Conservation (phyloP, 2,329 filamentous ascomycete species). For the Penicillium olsonii region DNA sequence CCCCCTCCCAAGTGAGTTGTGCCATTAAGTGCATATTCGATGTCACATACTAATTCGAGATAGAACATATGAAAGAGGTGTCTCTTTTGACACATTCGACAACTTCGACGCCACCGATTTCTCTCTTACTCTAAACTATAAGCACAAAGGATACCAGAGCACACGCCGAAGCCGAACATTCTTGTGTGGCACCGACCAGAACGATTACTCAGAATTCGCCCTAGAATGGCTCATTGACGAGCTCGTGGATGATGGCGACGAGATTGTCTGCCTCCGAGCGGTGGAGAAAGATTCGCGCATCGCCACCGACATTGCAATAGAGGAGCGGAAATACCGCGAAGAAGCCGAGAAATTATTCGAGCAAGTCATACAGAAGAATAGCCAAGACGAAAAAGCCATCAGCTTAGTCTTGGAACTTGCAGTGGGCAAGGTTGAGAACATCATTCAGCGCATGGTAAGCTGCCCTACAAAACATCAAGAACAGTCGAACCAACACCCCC, state of each 20-base stretch:
- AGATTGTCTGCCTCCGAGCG: constrained; percentile 86
- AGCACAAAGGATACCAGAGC: constrained; percentile 82
- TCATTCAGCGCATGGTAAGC: constrained; percentile 83
- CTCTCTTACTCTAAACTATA: constrained; percentile 79
- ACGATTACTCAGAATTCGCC: constrained; percentile 88
- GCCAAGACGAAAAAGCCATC: constrained; percentile 74
- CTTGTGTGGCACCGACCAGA: constrained; percentile 86
- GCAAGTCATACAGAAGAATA: constrained; percentile 77
- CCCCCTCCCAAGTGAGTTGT: constrained; percentile 44
- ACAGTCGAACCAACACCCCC: constrained; percentile 14
- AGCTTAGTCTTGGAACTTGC: constrained; percentile 84
- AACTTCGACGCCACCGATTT: constrained; percentile 67
- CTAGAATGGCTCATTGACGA: constrained; percentile 91
- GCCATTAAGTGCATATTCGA: not conserved
- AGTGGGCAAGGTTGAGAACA: constrained; percentile 84
- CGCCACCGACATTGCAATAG: constrained; percentile 60
- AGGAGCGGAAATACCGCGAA: constrained; percentile 70
- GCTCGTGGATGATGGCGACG: constrained; percentile 88
- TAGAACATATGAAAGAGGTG: constrained; percentile 66
- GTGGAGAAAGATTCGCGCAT: constrained; percentile 79
- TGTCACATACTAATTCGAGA: constrained; percentile 5
- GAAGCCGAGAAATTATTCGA: constrained; percentile 76
- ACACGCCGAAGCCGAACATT: constrained; percentile 82
- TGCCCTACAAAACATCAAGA: not conserved
- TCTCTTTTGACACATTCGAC: constrained; percentile 74